These are phyloP conservation scores for Russula sp. DNA, from an alignment of 768 basidiomycete species.

Conservation along the genomic window DNA sequence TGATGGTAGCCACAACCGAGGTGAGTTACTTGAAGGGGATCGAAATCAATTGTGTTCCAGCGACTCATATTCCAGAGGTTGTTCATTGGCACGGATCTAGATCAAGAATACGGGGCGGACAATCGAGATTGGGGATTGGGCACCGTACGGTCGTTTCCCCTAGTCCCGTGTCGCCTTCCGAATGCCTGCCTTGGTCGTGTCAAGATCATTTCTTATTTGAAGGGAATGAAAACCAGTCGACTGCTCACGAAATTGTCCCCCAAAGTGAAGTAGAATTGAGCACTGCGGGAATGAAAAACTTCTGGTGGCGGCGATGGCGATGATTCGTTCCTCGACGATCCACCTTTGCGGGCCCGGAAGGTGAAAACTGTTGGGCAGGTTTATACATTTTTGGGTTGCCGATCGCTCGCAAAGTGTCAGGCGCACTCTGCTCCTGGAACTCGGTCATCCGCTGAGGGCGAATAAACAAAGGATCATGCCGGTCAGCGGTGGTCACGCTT, in stretches of 20 bases:
- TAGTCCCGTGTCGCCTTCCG: constrained; percentile 8
- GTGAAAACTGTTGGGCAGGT: constrained; percentile 14
- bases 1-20: constrained; percentile 21
- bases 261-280: neutral
- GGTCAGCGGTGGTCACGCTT: neutral
- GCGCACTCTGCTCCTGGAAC: constrained; percentile 16
- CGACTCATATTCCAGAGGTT: constrained; percentile 9
- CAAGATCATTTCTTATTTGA: neutral
- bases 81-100: constrained; percentile 15
- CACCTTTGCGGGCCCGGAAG: constrained; percentile 7
- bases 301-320: neutral
- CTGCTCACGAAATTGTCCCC: neutral
- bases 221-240: neutral
- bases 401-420: constrained; percentile 20
- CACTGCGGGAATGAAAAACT: constrained; percentile 7
- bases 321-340: constrained; percentile 18
- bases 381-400: constrained; percentile 22
- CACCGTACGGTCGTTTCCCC: constrained; percentile 8
- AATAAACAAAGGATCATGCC: neutral
- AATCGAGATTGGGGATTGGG: constrained; percentile 20
- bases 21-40: constrained; percentile 20
- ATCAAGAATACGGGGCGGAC: constrained; percentile 8
- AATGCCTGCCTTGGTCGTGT: neutral
- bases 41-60: constrained; percentile 21
- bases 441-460: constrained; percentile 5